Percentiles rank a stretch among this genome's conserved stretches.
Conservation (phyloP, 139 green algal species). For the Ettlia oleoabundans region DNA sequence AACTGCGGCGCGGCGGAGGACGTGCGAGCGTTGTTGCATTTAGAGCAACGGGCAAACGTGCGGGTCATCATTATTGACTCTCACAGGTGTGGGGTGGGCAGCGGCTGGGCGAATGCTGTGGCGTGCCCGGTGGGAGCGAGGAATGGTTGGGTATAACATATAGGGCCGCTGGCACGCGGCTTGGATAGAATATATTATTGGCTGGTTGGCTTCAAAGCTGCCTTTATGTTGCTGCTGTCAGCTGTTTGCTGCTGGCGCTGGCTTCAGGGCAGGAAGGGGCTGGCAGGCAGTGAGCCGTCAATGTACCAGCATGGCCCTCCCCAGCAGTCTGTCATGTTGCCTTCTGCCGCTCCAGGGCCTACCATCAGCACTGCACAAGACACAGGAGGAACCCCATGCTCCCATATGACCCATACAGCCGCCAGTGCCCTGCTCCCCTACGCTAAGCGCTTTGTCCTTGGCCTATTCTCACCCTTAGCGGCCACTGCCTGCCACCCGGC, state of each 20-base stretch:
- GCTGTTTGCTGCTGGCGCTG: too few species aligned
- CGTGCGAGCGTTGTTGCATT: slow-evolving; percentile 49
- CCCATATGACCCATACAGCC: too few species aligned
- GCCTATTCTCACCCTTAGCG: not conserved
- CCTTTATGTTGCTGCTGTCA: not conserved
- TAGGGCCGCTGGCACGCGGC: too few species aligned
- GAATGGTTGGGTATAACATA: too few species aligned
- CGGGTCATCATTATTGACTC: slow-evolving; percentile 85
- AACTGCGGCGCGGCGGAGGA: slow-evolving; percentile 88
- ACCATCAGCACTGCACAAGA: not conserved
- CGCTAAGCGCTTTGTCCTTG: not conserved
- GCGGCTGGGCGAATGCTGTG: not conserved
- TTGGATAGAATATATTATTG: too few species aligned
- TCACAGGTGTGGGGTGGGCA: slow-evolving; percentile 53
- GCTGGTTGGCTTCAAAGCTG: too few species aligned
- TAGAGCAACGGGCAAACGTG: slow-evolving; percentile 47
- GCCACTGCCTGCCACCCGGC: not conserved
- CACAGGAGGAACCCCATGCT: not conserved
- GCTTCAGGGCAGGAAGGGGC: too few species aligned
- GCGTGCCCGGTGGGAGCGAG: too few species aligned
- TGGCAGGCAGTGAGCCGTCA: too few species aligned
- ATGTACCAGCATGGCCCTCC: too few species aligned
- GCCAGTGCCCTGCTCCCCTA: not conserved
- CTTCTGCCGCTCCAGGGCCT: too few species aligned
- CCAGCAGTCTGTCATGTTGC: too few species aligned